Percentiles rank a stretch among this genome's conserved stretches.
These are phyloP conservation scores for Pouteria glomerata DNA, from an alignment of 148 eudicot genomes.

Conservation along the genomic window DNA sequence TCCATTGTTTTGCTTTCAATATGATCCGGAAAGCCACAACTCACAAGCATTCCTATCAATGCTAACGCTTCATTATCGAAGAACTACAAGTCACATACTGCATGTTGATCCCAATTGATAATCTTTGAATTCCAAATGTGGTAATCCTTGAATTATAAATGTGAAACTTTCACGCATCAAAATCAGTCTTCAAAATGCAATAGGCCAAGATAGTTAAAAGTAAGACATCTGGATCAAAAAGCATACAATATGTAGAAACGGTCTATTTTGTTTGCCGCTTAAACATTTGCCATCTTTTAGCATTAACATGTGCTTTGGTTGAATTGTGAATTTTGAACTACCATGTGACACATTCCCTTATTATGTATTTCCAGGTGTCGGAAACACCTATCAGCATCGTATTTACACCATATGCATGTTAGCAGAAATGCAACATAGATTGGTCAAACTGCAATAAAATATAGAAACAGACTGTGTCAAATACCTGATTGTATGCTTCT, in stretches of 20 bases:
- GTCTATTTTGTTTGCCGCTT: too few species aligned
- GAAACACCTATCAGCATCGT: too few species aligned
- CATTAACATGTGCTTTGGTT: not conserved
- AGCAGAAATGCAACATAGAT: constrained; percentile 2
- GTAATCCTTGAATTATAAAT: not conserved
- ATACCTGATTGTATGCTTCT: constrained; percentile 92
- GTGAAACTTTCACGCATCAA: too few species aligned
- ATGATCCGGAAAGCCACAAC: not conserved
- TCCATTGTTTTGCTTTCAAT: not conserved
- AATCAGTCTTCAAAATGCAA: not conserved
- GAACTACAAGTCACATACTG: not conserved
- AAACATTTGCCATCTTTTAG: not conserved
- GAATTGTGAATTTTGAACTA: too few species aligned
- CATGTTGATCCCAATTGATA: not conserved
- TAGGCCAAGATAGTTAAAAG: not conserved
- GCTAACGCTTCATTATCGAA: not conserved
- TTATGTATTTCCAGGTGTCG: not conserved
- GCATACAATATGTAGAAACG: too few species aligned
- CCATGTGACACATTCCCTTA: too few species aligned
- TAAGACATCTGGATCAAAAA: not conserved
- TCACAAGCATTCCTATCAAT: not conserved
- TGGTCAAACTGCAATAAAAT: not conserved
- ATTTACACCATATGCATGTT: constrained; percentile 1
- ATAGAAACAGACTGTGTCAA: not conserved
- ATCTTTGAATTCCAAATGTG: not conserved